Conservation (phyloP, 371 early-diverging fungal species). For the Rhizopus delemar region DNA sequence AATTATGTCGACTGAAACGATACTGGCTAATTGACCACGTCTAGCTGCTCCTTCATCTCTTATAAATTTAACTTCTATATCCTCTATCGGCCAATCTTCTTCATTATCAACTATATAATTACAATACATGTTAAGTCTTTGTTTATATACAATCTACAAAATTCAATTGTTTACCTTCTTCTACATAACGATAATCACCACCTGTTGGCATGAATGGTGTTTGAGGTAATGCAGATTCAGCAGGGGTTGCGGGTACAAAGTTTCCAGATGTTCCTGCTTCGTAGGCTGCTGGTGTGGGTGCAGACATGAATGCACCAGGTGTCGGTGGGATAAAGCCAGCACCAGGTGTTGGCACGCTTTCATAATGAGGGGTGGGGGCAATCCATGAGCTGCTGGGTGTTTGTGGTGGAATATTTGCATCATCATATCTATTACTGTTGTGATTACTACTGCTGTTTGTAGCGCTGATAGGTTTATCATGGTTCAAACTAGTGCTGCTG, state of each 20-base stretch:
- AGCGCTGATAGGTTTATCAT: slow-evolving; percentile 10
- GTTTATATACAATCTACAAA: background rate
- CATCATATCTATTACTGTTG: slow-evolving; percentile 38
- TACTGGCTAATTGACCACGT: slow-evolving; percentile 49
- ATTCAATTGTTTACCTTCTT: slow-evolving; percentile 32
- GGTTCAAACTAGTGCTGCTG: slow-evolving; percentile 5
- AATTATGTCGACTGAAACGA: slow-evolving; percentile 50
- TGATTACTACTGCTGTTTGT: slow-evolving; percentile 28
- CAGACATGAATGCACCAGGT: slow-evolving; percentile 55
- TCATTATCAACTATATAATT: slow-evolving; percentile 25
- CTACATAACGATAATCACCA: slow-evolving; percentile 51
- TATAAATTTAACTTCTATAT: slow-evolving; percentile 63
- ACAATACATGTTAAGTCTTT: background rate
- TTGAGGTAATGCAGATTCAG: slow-evolving; percentile 52
- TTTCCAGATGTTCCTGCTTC: slow-evolving; percentile 39
- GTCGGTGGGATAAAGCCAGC: slow-evolving; percentile 54
- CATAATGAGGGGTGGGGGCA: slow-evolving; percentile 35
- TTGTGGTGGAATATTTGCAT: slow-evolving; percentile 27
- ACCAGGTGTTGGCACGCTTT: slow-evolving; percentile 47
- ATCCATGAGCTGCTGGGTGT: slow-evolving; percentile 32
- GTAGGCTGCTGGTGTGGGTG: slow-evolving; percentile 50
- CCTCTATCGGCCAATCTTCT: slow-evolving; percentile 65
- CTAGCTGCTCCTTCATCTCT: slow-evolving; percentile 35
- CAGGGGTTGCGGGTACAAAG: slow-evolving; percentile 57
- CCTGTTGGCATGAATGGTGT: slow-evolving; percentile 69